Conservation (phyloP, 2,329 filamentous ascomycete genomes). For the Verticillium nonalfalfae region DNA sequence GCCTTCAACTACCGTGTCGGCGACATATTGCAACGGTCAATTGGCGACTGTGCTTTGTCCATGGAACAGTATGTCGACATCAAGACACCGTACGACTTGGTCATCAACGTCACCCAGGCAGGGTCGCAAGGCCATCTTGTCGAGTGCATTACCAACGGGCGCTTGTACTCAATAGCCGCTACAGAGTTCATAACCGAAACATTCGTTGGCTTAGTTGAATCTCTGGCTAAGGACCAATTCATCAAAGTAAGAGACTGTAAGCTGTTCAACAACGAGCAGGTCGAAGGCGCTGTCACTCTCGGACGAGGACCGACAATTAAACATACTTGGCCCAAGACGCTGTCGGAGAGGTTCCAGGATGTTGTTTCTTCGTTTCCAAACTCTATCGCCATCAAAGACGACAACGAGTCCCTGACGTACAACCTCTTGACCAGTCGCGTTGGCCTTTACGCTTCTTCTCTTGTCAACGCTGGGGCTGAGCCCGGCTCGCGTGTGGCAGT, state of each 20-base stretch:
- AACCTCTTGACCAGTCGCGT: not conserved
- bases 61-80: not conserved
- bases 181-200: not conserved
- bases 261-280: not conserved
- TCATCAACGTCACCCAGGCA: not conserved
- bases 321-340: not conserved
- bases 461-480: not conserved
- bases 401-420: not conserved
- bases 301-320: not conserved
- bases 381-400: not conserved
- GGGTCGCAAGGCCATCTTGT: not conserved
- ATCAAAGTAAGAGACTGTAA: not conserved
- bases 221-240: not conserved
- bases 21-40: not conserved
- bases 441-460: not conserved
- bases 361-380: not conserved
- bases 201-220: not conserved
- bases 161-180: not conserved
- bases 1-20: slow-evolving; percentile 33
- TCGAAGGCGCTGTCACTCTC: not conserved
- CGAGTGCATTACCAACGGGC: not conserved
- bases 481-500: slow-evolving; percentile 26
- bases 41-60: not conserved
- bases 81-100: not conserved
- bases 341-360: not conserved